These are phyloP conservation scores for Fraxinus albicans DNA, from an alignment of 305 asterid genomes.

Conservation along the genomic window DNA sequence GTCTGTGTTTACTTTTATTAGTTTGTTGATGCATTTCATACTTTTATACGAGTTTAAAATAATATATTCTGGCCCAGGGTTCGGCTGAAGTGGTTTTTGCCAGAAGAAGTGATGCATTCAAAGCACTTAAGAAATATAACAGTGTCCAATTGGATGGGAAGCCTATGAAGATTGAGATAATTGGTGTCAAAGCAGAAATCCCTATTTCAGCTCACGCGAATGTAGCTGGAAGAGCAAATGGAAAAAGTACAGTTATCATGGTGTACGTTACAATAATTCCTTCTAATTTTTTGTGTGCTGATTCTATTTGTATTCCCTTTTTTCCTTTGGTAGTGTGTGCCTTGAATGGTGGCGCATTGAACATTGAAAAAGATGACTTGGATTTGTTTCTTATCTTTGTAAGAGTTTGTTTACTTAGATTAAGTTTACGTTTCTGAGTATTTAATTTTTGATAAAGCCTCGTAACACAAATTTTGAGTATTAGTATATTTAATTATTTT, in stretches of 20 bases:
- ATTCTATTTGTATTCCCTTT: constrained; percentile 4
- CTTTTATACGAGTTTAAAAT: neutral
- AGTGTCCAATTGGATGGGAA: constrained; percentile 86
- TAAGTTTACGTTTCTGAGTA: neutral
- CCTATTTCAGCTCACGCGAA: constrained; percentile 76
- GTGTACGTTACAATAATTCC: constrained; percentile 41
- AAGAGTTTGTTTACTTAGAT: neutral
- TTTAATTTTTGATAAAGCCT: neutral
- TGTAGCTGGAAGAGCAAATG: constrained; percentile 60
- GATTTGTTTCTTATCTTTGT: neutral
- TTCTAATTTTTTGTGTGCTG: neutral
- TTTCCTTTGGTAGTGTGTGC: neutral
- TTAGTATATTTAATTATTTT: neutral
- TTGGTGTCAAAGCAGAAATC: constrained; percentile 50
- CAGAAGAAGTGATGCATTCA: constrained; percentile 81
- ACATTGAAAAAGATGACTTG: neutral
- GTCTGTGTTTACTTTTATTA: neutral
- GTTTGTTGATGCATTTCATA: neutral
- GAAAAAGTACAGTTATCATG: constrained; percentile 66
- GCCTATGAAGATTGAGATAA: constrained; percentile 84
- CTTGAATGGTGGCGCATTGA: neutral
- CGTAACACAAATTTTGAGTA: neutral
- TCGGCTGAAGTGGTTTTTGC: constrained; percentile 84
- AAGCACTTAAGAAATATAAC: constrained; percentile 75
- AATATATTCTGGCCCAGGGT: constrained; percentile 46